A percentile compares a stretch with the other conserved stretches of the same genome.
Evolutionary conservation across 306 rosid genomes (phyloP).

Genomic region (Inga leiocalycina): DNA sequence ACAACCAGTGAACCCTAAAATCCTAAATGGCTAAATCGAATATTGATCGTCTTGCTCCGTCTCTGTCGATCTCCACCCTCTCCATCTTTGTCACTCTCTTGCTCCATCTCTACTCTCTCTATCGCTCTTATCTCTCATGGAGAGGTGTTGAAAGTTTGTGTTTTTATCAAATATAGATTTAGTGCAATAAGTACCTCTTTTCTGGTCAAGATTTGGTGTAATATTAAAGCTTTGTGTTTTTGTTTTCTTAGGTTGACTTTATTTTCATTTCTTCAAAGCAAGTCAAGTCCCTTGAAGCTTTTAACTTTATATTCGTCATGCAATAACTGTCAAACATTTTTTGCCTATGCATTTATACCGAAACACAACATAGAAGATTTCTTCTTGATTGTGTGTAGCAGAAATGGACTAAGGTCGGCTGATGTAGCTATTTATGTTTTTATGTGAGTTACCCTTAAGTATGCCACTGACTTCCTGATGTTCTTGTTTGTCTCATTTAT

Average conservation of each 20-base stretch:
- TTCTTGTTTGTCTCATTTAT: slow-evolving; percentile 2
- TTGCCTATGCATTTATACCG: slow-evolving; percentile 96
- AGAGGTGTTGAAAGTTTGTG: too few species aligned
- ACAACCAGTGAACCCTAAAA: too few species aligned
- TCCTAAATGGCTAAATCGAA: too few species aligned
- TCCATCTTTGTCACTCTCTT: too few species aligned
- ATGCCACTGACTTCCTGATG: slow-evolving; percentile 26
- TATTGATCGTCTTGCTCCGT: too few species aligned
- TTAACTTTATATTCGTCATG: slow-evolving; percentile 79
- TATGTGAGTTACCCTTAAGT: slow-evolving; percentile 25
- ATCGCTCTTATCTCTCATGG: too few species aligned
- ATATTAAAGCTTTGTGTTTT: slow-evolving; percentile 11
- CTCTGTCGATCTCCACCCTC: too few species aligned
- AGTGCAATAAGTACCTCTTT: background rate
- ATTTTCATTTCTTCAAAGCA: slow-evolving; percentile 87
- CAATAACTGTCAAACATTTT: slow-evolving; percentile 78
- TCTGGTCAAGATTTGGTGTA: background rate
- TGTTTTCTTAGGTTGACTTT: slow-evolving; percentile 77
- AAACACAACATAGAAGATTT: slow-evolving; percentile 69
- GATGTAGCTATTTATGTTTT: slow-evolving; percentile 20
- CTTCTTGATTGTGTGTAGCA: slow-evolving; percentile 84
- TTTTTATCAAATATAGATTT: slow-evolving; percentile 5
- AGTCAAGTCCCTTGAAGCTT: slow-evolving; percentile 80
- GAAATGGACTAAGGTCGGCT: slow-evolving; percentile 89
- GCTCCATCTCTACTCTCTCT: too few species aligned